Evolutionary conservation across 2,329 filamentous ascomycete genomes (phyloP), one percentile per base, ranked within the genome.

Genomic region (Penicillium olsonii): DNA sequence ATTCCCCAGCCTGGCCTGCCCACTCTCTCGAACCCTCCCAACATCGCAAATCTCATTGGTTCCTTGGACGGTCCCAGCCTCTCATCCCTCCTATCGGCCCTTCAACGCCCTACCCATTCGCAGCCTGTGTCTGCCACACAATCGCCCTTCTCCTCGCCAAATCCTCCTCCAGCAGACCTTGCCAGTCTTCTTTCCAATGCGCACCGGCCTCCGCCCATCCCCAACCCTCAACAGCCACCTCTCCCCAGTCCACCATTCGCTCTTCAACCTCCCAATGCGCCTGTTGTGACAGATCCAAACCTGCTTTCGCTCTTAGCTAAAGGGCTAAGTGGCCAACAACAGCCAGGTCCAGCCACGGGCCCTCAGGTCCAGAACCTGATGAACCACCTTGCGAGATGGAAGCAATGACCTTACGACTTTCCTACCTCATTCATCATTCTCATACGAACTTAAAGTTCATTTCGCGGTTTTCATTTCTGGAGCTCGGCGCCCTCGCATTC

Each of bases 1-100:
- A 64, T 65, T 37, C 61, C 64, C 40, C 71, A 64, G 39, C 59
- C 68, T 38, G 54, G 62, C 50, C 55, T 69, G 44, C 67, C 62
- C 42, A 68, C 60, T 39, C 67, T 69, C 48, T 51, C 68, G 10
- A 70, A 68, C 43, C 65, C 69, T 45, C 64, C 71, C 41, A 86
- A 87, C 52, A 73, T 90, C 40, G 82, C 83, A 12, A 84, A 77
- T 48, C 70, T 90, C 34, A 83, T 91, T 54, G 79, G 84, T 12
- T 83, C 82, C 29, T 76, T 92, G 22, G 87, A 92, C 58, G 82
- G 83, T 29, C 78, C 80, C 33, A 83, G 84, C 5, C 73, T 92
- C n/a, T 87, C 90, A 62, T 85, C 82, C 46, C 73, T 92, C 5
- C 71, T 92, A 5, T 78, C 83, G 15, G 80, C 83, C 8, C 78